A percentile compares a stretch with the other conserved stretches of the same genome.
Evolutionary conservation across 371 early-diverging fungal species (phyloP).

Genomic region (Dichotomocladium elegans): DNA sequence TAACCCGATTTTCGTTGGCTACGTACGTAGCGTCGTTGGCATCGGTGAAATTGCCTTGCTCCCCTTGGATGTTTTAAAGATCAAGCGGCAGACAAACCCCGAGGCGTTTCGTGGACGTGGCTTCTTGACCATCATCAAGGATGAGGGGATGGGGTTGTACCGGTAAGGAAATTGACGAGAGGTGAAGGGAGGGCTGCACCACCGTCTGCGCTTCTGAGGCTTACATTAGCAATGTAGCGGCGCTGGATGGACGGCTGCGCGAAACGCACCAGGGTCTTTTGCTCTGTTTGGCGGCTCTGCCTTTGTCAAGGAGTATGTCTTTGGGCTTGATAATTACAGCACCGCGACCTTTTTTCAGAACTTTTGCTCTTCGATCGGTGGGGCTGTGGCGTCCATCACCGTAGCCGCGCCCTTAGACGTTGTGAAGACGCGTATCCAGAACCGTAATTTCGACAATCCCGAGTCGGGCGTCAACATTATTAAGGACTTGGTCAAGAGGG

Average conservation of each 20-base stretch:
- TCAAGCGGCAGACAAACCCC: slow-evolving; percentile 95
- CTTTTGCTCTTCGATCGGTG: slow-evolving; percentile 94
- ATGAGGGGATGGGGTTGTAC: slow-evolving; percentile 93
- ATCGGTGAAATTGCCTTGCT: slow-evolving; percentile 95
- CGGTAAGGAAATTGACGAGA: slow-evolving; percentile 39
- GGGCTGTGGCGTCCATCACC: slow-evolving; percentile 92
- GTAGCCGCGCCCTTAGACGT: slow-evolving; percentile 97
- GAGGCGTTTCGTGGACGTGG: slow-evolving; percentile 85
- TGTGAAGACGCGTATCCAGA: slow-evolving; percentile 98
- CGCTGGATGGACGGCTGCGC: slow-evolving; percentile 96
- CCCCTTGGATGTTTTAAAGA: slow-evolving; percentile 96
- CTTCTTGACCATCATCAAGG: slow-evolving; percentile 72
- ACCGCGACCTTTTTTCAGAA: slow-evolving; percentile 97
- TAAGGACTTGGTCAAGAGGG: slow-evolving; percentile 82
- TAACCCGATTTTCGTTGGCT: too few relatives aligned
- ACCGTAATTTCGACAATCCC: slow-evolving; percentile 83
- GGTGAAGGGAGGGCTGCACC: not conserved
- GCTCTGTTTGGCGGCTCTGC: slow-evolving; percentile 96
- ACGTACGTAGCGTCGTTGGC: slow-evolving; percentile 82
- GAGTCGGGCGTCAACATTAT: slow-evolving; percentile 87
- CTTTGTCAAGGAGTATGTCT: slow-evolving; percentile 90
- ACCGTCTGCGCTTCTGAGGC: too few relatives aligned
- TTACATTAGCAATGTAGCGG: too few relatives aligned
- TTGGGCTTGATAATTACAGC: slow-evolving; percentile 82
- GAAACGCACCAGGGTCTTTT: slow-evolving; percentile 97